Percentiles rank a stretch among this genome's conserved stretches.
phyloP scores from a whole-genome alignment of 176 grass and related monocot genomes.

The Hsuehochloa calcarea region DNA sequence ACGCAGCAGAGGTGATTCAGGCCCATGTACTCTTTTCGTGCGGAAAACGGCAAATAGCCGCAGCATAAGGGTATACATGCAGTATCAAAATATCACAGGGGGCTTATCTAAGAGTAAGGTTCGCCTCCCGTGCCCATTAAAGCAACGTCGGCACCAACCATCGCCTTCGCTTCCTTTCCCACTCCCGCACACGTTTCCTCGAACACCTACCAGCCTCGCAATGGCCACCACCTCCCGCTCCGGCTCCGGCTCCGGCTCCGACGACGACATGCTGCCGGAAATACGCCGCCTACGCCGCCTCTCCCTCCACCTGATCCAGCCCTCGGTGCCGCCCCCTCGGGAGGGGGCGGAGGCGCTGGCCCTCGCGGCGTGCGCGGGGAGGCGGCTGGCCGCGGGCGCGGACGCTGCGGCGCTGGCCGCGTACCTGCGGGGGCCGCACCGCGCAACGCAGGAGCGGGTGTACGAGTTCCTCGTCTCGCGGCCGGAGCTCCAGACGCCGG shows the following conservation, averaged over 20 bases:
- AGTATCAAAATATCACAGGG: accelerated
- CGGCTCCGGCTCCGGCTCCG: too few species aligned
- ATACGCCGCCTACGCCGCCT: slow-evolving; percentile 55
- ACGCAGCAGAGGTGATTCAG: too few species aligned
- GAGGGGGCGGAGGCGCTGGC: slow-evolving; percentile 15
- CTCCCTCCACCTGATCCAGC: slow-evolving; percentile 58
- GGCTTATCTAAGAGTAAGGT: background rate
- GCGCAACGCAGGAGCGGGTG: slow-evolving; percentile 47
- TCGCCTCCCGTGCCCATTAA: background rate
- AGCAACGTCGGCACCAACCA: slow-evolving; percentile 18
- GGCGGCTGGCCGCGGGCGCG: slow-evolving; percentile 32
- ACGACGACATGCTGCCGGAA: slow-evolving; percentile 8
- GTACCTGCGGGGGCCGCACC: slow-evolving; percentile 53
- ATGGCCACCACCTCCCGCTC: slow-evolving; percentile 4
- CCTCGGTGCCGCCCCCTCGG: background rate
- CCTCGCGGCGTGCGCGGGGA: slow-evolving; percentile 48
- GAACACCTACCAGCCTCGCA: slow-evolving; percentile 4
- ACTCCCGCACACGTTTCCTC: slow-evolving; percentile 32
- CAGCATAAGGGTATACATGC: accelerated
- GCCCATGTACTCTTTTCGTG: background rate
- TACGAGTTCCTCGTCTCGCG: slow-evolving; percentile 73
- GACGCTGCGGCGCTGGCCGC: slow-evolving; percentile 52
- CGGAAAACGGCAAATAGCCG: accelerated
- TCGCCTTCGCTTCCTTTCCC: background rate
- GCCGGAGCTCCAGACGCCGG: slow-evolving; percentile 83